Percentiles rank a stretch among this genome's conserved stretches.
These are phyloP conservation scores for Trichoderma brevicompactum DNA, from an alignment of 2,329 filamentous ascomycete genomes.

Conservation along the genomic window DNA sequence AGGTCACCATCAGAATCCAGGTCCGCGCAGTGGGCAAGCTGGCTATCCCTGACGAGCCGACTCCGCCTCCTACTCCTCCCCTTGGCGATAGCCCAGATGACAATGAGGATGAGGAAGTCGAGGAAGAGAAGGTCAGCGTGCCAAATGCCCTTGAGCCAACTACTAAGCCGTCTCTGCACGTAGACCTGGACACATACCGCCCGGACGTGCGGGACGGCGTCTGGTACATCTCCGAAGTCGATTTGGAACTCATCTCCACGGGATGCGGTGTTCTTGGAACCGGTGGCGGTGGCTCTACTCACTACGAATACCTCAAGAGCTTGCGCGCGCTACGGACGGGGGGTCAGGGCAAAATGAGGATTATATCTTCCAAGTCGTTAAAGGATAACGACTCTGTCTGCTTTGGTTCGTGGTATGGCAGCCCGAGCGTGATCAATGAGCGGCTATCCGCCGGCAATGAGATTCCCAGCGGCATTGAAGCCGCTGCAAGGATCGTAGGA, in stretches of 20 bases:
- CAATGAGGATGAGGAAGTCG: slow-evolving; percentile 30
- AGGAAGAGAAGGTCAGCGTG: slow-evolving; percentile 38
- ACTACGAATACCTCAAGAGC: slow-evolving; percentile 51
- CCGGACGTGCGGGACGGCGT: slow-evolving; percentile 40
- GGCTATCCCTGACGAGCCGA: slow-evolving; percentile 37
- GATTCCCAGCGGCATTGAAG: slow-evolving; percentile 45
- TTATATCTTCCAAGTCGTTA: slow-evolving; percentile 46
- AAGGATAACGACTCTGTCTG: slow-evolving; percentile 47
- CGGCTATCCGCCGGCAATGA: slow-evolving; percentile 44
- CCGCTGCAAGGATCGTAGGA: slow-evolving; percentile 41
- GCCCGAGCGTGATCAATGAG: slow-evolving; percentile 48
- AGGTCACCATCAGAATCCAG: slow-evolving; percentile 43
- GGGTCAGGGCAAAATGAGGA: slow-evolving; percentile 43
- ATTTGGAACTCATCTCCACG: slow-evolving; percentile 44
- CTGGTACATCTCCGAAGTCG: slow-evolving; percentile 45
- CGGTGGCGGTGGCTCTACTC: slow-evolving; percentile 44
- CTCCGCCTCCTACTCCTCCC: slow-evolving; percentile 34
- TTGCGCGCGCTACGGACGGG: slow-evolving; percentile 44
- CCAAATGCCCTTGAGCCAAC: slow-evolving; percentile 39
- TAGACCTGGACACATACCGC: slow-evolving; percentile 40
- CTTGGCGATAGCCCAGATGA: neutral
- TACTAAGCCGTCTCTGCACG: slow-evolving; percentile 39
- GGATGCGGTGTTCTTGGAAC: slow-evolving; percentile 46
- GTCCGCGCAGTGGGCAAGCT: slow-evolving; percentile 43
- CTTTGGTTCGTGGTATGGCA: slow-evolving; percentile 52